Base-by-base conservation (phyloP, 1,139 yeast species). In the Cylindricascospora bacillispora region DNA sequence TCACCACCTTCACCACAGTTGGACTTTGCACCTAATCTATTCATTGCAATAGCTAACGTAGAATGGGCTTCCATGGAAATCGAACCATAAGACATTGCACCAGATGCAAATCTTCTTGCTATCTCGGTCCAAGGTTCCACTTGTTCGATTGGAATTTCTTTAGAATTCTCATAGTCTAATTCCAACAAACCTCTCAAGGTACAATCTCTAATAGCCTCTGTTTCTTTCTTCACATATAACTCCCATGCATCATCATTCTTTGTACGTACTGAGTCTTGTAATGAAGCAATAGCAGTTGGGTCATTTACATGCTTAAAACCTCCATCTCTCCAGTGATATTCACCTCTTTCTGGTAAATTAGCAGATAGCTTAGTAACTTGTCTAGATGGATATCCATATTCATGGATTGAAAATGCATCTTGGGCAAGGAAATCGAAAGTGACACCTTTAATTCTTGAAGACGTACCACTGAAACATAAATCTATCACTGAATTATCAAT, bases 1-100 rank as follows among this genome's bases (percentile, higher is more conserved):
- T 89, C 98, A 65, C 98, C 98, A 66, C 98, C 98, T 65, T 89
- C 98, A 63, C 98, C 98, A 40, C 97, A 86, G 58, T 89, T 89
- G 30, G 95, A 83, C 60, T 85, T 89, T 48, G 95, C 98, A 33
- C 97, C 97, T 44, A 89, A 67, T 59, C 97, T 69, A 64, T 89
- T 89, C 98, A 89, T 89, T 29, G 98, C 98, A 35, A 89, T 93
- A 10, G 98, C 98, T 47, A 89, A 65, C 6, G 98, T 86, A 3
- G 95, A 83, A 59, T 89, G 98, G 2, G 95, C 85, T 60, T 89
- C 98, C 94, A 86, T 81, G 6, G 97, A 86, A 54, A 89, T 89
- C 31, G 97, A 86, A 52, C 98, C 98, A 52, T 89, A 89, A 4
- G 95, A 85, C 98, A 89, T 89, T 36, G 98, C 98, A 63, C 98